Evolutionary conservation across 306 rosid species (phyloP).

Genomic region (Cucumis melo): DNA sequence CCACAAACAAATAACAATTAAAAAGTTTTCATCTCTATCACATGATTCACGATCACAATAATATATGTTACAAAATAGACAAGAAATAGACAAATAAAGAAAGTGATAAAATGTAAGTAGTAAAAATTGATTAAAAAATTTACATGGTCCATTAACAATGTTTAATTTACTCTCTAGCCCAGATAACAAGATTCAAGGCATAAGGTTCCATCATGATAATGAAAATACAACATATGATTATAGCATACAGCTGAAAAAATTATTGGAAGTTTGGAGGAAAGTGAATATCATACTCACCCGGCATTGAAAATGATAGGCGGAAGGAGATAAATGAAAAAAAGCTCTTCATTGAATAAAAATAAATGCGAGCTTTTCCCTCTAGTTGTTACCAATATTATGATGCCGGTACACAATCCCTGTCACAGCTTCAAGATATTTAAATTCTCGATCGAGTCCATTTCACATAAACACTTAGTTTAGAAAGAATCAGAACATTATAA

Average conservation of each 20-base stretch:
- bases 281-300: conserved; percentile 36
- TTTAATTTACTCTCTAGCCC: too few species aligned
- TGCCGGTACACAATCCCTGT: conserved; percentile 83
- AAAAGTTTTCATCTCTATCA: neutral
- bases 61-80: neutral
- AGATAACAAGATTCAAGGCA: too few species aligned
- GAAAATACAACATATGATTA: neutral
- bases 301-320: conserved; percentile 99
- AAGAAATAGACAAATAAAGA: too few species aligned
- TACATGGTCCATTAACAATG: too few species aligned
- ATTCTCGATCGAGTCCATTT: neutral
- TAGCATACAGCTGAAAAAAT: neutral
- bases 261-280: neutral
- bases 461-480: neutral
- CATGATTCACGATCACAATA: neutral
- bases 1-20: neutral
- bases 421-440: neutral
- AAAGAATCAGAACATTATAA: neutral
- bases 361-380: conserved; percentile 89
- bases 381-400: conserved; percentile 48
- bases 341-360: conserved; percentile 71
- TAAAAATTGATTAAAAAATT: too few species aligned
- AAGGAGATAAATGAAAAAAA: conserved; percentile 91
- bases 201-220: neutral
- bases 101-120: too few species aligned